phyloP scores from a whole-genome alignment of 2,329 filamentous ascomycete species.

The Calonectria naviculata region DNA sequence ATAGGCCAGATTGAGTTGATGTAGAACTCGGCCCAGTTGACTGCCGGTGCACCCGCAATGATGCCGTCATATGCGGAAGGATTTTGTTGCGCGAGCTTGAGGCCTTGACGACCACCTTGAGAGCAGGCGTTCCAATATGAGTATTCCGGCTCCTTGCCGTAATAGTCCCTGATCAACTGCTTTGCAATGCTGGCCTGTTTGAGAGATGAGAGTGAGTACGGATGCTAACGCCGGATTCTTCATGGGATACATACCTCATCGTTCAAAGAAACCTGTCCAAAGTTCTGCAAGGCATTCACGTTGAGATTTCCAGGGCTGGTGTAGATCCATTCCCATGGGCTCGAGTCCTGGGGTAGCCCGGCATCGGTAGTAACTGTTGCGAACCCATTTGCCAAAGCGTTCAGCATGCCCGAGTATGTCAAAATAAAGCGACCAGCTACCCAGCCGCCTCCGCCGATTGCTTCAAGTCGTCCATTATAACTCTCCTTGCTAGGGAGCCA shows the following conservation, averaged over 20 bases:
- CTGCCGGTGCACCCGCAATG: constrained; percentile 18
- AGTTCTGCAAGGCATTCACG: constrained; percentile 23
- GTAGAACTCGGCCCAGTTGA: constrained; percentile 15
- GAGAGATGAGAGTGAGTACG: not conserved
- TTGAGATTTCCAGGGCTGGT: constrained; percentile 25
- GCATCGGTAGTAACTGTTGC: constrained; percentile 23
- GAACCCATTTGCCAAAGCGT: constrained; percentile 21
- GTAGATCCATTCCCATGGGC: constrained; percentile 14
- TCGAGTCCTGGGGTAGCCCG: constrained; percentile 6
- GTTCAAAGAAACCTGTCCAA: constrained; percentile 16
- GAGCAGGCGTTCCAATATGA: constrained; percentile 32
- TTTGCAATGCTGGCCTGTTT: constrained; percentile 18
- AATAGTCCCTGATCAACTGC: constrained; percentile 9
- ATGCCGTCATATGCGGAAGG: constrained; percentile 28
- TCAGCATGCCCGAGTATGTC: constrained; percentile 9
- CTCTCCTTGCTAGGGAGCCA: not conserved
- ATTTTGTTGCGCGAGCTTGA: constrained; percentile 22
- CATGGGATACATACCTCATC: constrained; percentile 14
- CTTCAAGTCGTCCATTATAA: constrained; percentile 21
- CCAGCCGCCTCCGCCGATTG: constrained; percentile 24
- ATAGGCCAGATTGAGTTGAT: constrained; percentile 14
- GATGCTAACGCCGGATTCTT: not conserved
- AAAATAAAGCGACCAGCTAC: constrained; percentile 18
- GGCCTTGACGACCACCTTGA: constrained; percentile 25
- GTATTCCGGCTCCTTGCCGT: constrained; percentile 6